Base-by-base conservation (phyloP, 208 protist species). In the Crithidia sp. region DNA sequence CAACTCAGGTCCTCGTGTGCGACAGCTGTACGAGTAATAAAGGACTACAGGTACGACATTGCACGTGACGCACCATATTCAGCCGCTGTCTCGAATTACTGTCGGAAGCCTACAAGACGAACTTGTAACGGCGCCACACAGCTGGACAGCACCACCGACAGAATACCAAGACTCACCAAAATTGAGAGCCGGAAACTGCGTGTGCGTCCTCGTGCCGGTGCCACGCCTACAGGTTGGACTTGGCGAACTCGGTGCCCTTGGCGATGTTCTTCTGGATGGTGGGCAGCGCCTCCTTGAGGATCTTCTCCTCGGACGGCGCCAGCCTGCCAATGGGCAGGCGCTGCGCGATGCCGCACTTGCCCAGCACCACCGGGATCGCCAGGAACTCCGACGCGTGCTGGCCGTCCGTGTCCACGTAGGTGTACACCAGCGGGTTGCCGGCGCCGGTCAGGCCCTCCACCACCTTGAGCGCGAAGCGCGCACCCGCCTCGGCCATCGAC, bases 401-500 rank as follows among this genome's bases (percentile, higher is more conserved):
- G 61, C 89, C 84, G 67, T 92, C 87, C 9, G 89, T 96, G 81
- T 96, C 92, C 4, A 95, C 90, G 73, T 90, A 94, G 13, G 88
- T 76, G 76, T 86, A 96, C 45, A 95, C 86, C 40, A 87, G 28
- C 9, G 90, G 89, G 47, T 83, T 82, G 49, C 63, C 71, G 43
- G 79, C 74, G 53, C 92, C 92, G 59, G 75, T 87, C 59, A 96
- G 60, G 28, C 67, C 92, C 64, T 88, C 69, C 41, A 93, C 87
- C 44, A 93, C 86, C 63, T 79, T 80, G 61, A 95, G 76, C 55
- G 81, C 70, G 55, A 94, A 97, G 54, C 88, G 87, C 43, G 87
- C 82, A 44, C 84, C 91, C 13, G 98, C 98, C 68, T 94, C 91
- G 4, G 97, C 98, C 97, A 99, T 99, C 62, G 96, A 98, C 43